A percentile compares a stretch with the other conserved stretches of the same genome.
These are phyloP conservation scores for Coelastrella sp. DNA, from an alignment of 139 green algal genomes.

Conservation along the genomic window DNA sequence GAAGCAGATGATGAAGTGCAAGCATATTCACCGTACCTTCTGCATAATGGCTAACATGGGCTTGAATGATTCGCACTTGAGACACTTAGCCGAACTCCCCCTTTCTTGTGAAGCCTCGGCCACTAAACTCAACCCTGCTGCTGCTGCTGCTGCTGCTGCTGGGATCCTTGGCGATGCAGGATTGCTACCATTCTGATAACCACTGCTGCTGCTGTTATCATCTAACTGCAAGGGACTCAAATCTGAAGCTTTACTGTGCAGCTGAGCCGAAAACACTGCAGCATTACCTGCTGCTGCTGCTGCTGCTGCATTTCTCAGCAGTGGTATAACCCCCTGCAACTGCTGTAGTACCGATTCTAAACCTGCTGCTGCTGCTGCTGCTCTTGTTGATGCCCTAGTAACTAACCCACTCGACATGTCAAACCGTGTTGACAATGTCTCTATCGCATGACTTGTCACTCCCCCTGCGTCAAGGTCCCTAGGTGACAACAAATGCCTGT, in stretches of 20 bases:
- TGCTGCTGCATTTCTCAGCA: not conserved
- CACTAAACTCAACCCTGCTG: too few relatives aligned
- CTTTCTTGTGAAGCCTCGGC: too few relatives aligned
- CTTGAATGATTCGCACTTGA: constrained; percentile 35
- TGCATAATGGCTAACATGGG: constrained; percentile 38
- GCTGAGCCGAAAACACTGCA: not conserved
- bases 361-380: not conserved
- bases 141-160: too few relatives aligned
- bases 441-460: not conserved
- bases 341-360: not conserved
- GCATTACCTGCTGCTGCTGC: constrained; percentile 3
- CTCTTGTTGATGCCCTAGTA: not conserved
- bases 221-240: not conserved
- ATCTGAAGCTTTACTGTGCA: not conserved
- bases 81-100: constrained; percentile 5
- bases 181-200: too few relatives aligned
- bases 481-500: not conserved
- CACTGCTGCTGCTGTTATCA: constrained; percentile 19
- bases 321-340: not conserved
- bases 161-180: not conserved
- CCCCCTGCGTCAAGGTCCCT: not conserved
- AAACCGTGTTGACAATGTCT: not conserved
- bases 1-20: not conserved
- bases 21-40: not conserved
- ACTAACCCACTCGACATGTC: constrained; percentile 15